These are phyloP conservation scores for Pestalotiopsis sp. DNA, from an alignment of 2,329 filamentous ascomycete species.

Conservation along the genomic window DNA sequence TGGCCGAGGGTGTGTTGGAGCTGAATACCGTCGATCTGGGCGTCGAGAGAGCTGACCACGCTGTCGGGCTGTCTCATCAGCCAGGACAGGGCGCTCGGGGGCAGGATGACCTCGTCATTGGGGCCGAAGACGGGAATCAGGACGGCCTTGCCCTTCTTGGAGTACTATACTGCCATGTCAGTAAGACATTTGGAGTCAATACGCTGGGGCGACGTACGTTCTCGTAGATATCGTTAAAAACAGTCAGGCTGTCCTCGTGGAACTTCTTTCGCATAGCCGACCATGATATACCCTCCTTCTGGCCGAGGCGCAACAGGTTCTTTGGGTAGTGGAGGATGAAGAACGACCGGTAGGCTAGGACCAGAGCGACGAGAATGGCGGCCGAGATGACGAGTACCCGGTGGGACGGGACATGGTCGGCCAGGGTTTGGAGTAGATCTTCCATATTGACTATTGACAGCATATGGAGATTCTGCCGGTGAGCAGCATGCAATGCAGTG, in stretches of 20 bases:
- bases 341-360: slow-evolving; percentile 6
- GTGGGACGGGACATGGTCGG: slow-evolving; percentile 1
- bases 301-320: slow-evolving; percentile 21
- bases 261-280: slow-evolving; percentile 20
- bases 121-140: slow-evolving; percentile 42
- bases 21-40: slow-evolving; percentile 42
- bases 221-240: slow-evolving; percentile 24
- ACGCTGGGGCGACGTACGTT: slow-evolving; percentile 18
- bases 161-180: slow-evolving; percentile 33
- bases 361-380: background rate
- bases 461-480: background rate
- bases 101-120: slow-evolving; percentile 45
- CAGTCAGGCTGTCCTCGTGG: slow-evolving; percentile 18
- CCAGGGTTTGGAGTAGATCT: background rate
- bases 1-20: slow-evolving; percentile 40
- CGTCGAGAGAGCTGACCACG: slow-evolving; percentile 34
- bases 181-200: background rate
- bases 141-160: slow-evolving; percentile 43
- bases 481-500: background rate
- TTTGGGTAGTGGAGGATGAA: slow-evolving; percentile 22
- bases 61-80: slow-evolving; percentile 40
- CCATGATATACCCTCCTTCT: slow-evolving; percentile 18
- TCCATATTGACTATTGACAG: background rate
- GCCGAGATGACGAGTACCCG: slow-evolving; percentile 1
- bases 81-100: slow-evolving; percentile 41